Base-by-base conservation (phyloP, 441 rosid species). In the Breynia disticha region DNA sequence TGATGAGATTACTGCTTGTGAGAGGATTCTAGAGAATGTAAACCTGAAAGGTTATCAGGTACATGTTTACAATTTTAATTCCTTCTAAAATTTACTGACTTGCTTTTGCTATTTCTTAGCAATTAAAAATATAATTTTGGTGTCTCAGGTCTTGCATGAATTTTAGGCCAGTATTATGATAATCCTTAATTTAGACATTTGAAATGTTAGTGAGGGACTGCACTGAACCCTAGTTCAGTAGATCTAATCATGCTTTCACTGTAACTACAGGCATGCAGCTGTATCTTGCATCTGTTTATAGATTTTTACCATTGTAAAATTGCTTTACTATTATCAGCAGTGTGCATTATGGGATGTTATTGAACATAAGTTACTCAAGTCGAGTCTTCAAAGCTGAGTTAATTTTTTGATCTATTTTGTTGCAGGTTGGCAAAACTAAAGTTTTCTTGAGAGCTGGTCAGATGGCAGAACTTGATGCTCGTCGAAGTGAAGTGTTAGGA, bases 371-470 rank as follows among this genome's bases (percentile, higher is more conserved):
- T 39, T 3, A 39, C 11, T 14, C 5, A 9, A 39, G 2, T 39
- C 14, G 9, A 39, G 12, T 10, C 43, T 2, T 2, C 43, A 9
- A 39, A 39, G 15, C 11, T 39, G 43, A 39, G 4, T 39, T 39
- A 14, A 39, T 14, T 39, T 9, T 9, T 39, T 39, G 43, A 39
- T 39, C 43, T 39, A 39, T 61, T 41, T 50, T 48, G 5, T 69
- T 55, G 63, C 72, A 94, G 97, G 67, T 90, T 61, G 99, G 96
- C 61, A 87, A 85, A 70, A 87, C 97, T 50, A 90, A 94, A 68
- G 79, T 94, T 54, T 94, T 94, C 69, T 89, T 94, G 39, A 81
- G 99, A 70, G 95, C 99, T 42, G 99, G 97, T 64, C 97, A 87
- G 68, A 94, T 90, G 96, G 99, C 99, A 66, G 99, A 94, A 68